A percentile compares a stretch with the other conserved stretches of the same genome.
These are phyloP conservation scores for Lavandula angustifolia DNA, from an alignment of 257 asterid species.

Conservation along the genomic window DNA sequence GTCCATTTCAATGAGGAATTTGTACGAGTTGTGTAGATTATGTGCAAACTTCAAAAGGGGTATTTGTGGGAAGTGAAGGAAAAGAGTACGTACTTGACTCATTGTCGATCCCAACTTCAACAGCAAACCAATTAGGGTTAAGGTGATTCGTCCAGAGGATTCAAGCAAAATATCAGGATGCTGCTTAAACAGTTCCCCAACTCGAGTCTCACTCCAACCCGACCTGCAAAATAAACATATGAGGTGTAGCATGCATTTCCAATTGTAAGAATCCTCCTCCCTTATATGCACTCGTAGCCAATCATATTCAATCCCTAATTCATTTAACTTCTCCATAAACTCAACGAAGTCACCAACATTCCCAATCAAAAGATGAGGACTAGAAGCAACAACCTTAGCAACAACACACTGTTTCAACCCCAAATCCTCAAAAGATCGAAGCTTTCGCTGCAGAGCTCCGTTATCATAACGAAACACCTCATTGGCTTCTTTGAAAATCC, in stretches of 20 bases:
- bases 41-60: slow-evolving; percentile 39
- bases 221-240: slow-evolving; percentile 41
- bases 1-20: slow-evolving; percentile 52
- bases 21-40: slow-evolving; percentile 47
- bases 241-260: slow-evolving; percentile 52
- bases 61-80: slow-evolving; percentile 52
- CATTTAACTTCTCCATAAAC: slow-evolving; percentile 47
- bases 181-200: slow-evolving; percentile 32
- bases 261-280: slow-evolving; percentile 42
- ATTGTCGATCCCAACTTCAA: slow-evolving; percentile 53
- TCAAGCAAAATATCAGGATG: slow-evolving; percentile 57
- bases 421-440: slow-evolving; percentile 42
- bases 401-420: slow-evolving; percentile 56
- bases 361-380: slow-evolving; percentile 58
- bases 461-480: slow-evolving; percentile 51
- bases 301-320: slow-evolving; percentile 38
- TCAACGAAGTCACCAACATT: slow-evolving; percentile 38
- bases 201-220: slow-evolving; percentile 48
- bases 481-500: slow-evolving; percentile 52
- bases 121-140: slow-evolving; percentile 47
- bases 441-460: slow-evolving; percentile 50
- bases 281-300: slow-evolving; percentile 53
- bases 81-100: slow-evolving; percentile 34
- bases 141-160: slow-evolving; percentile 48
- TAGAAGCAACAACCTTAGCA: slow-evolving; percentile 50